Evolutionary conservation across 768 basidiomycete genomes (phyloP).

Genomic region (Rhizopogon sp.): DNA sequence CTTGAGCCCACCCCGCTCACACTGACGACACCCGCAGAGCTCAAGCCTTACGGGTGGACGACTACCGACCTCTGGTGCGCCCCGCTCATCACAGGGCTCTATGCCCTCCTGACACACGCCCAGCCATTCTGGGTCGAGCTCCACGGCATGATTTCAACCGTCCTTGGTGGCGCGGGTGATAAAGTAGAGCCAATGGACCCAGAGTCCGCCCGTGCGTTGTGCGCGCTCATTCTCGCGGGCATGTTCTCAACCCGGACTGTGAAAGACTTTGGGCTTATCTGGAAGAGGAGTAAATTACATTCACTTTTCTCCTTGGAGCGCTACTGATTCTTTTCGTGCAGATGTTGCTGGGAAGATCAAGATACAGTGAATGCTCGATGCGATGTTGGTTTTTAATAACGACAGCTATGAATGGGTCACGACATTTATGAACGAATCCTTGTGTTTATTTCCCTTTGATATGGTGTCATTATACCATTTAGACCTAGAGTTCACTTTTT

Average conservation of each 20-base stretch:
- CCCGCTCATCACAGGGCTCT: conserved; percentile 69
- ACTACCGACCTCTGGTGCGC: conserved; percentile 84
- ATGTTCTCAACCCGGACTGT: conserved; percentile 62
- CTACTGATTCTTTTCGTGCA: conserved; percentile 1
- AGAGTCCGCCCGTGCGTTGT: conserved; percentile 65
- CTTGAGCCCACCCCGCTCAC: conserved; percentile 65
- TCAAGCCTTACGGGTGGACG: conserved; percentile 82
- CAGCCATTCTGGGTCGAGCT: conserved; percentile 78
- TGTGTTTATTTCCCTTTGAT: neutral
- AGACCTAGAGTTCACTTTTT: too few species aligned
- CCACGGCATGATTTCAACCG: conserved; percentile 42
- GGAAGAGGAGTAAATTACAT: conserved; percentile 11
- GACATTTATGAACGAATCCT: neutral
- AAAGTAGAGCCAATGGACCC: conserved; percentile 48
- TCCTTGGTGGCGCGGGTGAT: conserved; percentile 35
- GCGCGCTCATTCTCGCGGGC: conserved; percentile 56
- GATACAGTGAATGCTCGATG: conserved; percentile 11
- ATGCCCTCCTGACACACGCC: conserved; percentile 79
- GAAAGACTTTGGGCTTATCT: conserved; percentile 48
- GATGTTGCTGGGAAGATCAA: conserved; percentile 22
- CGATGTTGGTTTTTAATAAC: neutral
- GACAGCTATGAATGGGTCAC: neutral
- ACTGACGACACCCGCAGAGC: conserved; percentile 73
- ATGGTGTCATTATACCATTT: too few species aligned
- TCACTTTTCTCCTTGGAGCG: neutral